Base-by-base conservation (phyloP, 306 rosid genomes). In the Trifolium pratense region DNA sequence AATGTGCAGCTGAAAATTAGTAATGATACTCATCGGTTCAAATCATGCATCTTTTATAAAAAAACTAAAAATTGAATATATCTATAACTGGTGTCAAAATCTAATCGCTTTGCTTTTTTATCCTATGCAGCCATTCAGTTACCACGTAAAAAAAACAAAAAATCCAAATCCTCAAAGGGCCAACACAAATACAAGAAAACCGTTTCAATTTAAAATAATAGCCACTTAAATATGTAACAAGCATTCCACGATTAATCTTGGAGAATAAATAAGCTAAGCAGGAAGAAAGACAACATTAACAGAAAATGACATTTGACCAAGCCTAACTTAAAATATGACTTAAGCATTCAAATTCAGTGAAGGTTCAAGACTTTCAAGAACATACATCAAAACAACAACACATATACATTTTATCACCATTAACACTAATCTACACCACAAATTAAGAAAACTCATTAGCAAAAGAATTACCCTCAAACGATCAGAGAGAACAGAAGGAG, bases 401-500 rank as follows among this genome's bases (percentile, higher is more conserved):
- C 6, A 62, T 12, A 56, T 11, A 23, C 5, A 6, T 17, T 42
- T 17, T 45, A 25, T 48, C 66, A 37, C 39, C 3, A 69, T 16
- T 3, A 67, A 18, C 60, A 20, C 55, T 5, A 62, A 64, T 17
- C 5, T 1, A 48, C 2, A 21, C 0, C 7, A 40, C 6, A 61
- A 12, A 2, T 7, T 18, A 29, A 0, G 4, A 74, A 13, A 31
- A 58, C 0, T 29, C 0, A 7, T 23, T 39, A n/a, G 17, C 0
- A 49, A 10, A 57, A 60, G 25, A 16, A 3, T 13, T 87, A 87
- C 91, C 90, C 90, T 89, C 80, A 82, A 72, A 71, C 89, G 86
- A 53, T 89, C 89, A 29, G 87, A 89, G 70, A 89, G 86, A 9
- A 86, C 66, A 32, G 90, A 86, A 45, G 93, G 93, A 8, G 89